These are phyloP conservation scores for Vitis vinifera DNA, from an alignment of 164 flowering plant genomes.

Conservation along the genomic window ASM3070453v1 NC_081814.1:15520001-15520500, in stretches of 20 bases:
- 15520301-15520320: slow-evolving; percentile 1
- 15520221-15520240: slow-evolving; percentile 1
- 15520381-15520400: slow-evolving; percentile 10
- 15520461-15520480: slow-evolving; percentile 1
- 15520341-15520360: no score
- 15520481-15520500: no score
- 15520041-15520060: no score
- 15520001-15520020: no score
- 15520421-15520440: slow-evolving; percentile 12
- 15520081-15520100: no score
- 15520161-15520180: no score
- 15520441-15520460: slow-evolving; percentile 4
- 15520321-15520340: background rate
- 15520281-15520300: background rate
- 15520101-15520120: no score
- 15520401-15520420: background rate
- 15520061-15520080: no score
- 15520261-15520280: background rate
- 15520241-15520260: slow-evolving; percentile 1
- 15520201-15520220: background rate
- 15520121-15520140: no score
- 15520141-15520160: no score
- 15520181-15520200: background rate
- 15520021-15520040: no score
- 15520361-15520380: no score